These are phyloP conservation scores for Mycena galopus DNA, from an alignment of 768 basidiomycete species.

Conservation along the genomic window DNA sequence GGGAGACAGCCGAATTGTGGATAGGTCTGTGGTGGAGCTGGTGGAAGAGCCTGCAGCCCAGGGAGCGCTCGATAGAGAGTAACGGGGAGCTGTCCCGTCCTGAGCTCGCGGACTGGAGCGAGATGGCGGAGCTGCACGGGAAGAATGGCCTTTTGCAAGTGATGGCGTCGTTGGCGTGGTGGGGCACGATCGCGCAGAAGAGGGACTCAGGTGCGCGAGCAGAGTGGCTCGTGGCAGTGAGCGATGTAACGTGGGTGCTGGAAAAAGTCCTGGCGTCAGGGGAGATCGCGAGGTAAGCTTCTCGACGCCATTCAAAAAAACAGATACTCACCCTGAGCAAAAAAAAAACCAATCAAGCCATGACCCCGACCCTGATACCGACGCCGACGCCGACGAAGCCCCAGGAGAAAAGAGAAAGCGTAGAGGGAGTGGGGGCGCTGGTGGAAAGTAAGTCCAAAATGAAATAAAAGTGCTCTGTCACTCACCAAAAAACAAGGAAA, in stretches of 20 bases:
- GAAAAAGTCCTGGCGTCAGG: not conserved
- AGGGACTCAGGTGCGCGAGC: not conserved
- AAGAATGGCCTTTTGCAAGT: not conserved
- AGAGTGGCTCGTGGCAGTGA: not conserved
- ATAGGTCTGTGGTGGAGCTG: not conserved
- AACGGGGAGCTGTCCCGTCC: not conserved
- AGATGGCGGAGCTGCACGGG: not conserved
- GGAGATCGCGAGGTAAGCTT: not conserved
- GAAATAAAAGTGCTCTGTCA: not conserved
- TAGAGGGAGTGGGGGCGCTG: not conserved
- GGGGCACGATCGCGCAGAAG: not conserved
- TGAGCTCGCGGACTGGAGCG: not conserved
- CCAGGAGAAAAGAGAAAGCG: not conserved
- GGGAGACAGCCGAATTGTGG: not conserved
- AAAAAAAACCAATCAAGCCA: not conserved
- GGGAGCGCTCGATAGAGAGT: not conserved
- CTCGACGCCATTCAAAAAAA: not conserved
- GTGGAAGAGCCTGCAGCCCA: not conserved
- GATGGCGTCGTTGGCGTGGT: not conserved
- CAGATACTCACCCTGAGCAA: not conserved
- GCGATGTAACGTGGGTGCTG: not conserved
- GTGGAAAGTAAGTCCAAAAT: not conserved
- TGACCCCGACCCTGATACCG: not conserved
- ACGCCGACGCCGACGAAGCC: not conserved
- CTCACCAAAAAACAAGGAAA: not conserved